Evolutionary conservation across 768 basidiomycete species (phyloP), one percentile per base, ranked within the genome.

Genomic region (Lentinula aciculospora): DNA sequence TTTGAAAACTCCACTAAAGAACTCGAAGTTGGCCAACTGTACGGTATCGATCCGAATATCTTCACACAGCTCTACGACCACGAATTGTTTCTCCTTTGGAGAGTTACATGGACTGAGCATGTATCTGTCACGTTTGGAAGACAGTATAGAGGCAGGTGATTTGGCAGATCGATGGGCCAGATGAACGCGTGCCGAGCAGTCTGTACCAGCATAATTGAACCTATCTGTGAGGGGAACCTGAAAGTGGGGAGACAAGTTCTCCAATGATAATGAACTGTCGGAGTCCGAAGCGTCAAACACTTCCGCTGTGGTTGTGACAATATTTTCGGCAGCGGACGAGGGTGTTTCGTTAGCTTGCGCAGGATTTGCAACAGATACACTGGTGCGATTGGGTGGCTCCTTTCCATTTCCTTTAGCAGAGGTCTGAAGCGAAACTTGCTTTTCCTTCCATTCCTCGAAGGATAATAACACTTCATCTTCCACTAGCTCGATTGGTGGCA

Each of bases 31-130:
- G 58, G 94, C 95, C 17, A 99, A 75, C 68, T 98, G 94, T 45
- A 98, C 86, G 0, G 94, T 96, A 68, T 98, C 96, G 65, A 98
- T 94, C 45, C 92, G 77, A 61, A 99, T 94, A 69, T 98, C 97
- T 62, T 98, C 96, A 74, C 97, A 99, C 15, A 98, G 83, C 71
- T 99, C 97, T 45, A 98, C 88, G 32, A 97, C 86, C 32, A 98
- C 88, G 71, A 86, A 98, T 63, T 90, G 86, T 4, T 73, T 68
- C 60, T 76, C 71, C 31, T 81, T 82, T 15, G 76, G 71, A 3
- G 76, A 71, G 29, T 79, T 75, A 66, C 97, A 99, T 0, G 95
- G 96, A 56, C 89, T 92, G 63, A 98, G 87, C 97, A 98, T 96
- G 77, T 98, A 98, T 62, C 85, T 76, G 71, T 98, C 96, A 68